Evolutionary conservation across 1,284 basidiomycete genomes (phyloP).

Genomic region (Cryptococcus hybrid): DNA sequence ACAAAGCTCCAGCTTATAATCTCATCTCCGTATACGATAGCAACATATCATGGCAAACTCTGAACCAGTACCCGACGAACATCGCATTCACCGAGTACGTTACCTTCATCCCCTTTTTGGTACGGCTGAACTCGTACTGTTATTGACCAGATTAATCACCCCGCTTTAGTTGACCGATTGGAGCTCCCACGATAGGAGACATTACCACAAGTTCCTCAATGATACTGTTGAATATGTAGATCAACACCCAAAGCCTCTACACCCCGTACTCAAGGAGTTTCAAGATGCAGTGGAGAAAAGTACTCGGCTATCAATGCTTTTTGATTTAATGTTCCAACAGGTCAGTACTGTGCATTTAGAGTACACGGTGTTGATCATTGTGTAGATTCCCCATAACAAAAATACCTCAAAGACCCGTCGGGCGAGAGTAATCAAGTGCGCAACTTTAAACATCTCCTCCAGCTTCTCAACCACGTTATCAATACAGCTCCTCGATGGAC

Average conservation of each 20-base stretch:
- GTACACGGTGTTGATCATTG: not conserved
- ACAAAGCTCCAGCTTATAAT: no score
- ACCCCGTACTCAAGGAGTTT: slow-evolving; percentile 52
- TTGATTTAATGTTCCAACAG: slow-evolving; percentile 52
- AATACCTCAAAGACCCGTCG: slow-evolving; percentile 38
- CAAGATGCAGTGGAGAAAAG: slow-evolving; percentile 52
- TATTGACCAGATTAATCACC: not conserved
- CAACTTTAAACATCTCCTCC: slow-evolving; percentile 54
- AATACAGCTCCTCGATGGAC: slow-evolving; percentile 51
- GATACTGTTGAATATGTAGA: slow-evolving; percentile 40
- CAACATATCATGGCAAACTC: no score
- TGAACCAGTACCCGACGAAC: not conserved
- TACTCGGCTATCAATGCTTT: slow-evolving; percentile 50
- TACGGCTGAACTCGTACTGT: not conserved
- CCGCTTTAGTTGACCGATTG: slow-evolving; percentile 33
- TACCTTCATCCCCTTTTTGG: not conserved
- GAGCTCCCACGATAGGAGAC: slow-evolving; percentile 43
- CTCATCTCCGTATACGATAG: no score
- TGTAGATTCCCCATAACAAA: slow-evolving; percentile 32
- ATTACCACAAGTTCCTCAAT: slow-evolving; percentile 42
- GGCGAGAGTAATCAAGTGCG: slow-evolving; percentile 41
- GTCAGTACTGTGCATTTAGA: slow-evolving; percentile 10
- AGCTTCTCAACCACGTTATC: slow-evolving; percentile 54
- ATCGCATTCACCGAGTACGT: not conserved
- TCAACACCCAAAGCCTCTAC: slow-evolving; percentile 33